Evolutionary conservation across 192 early-diverging fungal genomes (phyloP), one percentile per base, ranked within the genome.

Genomic region (Podila epigama): DNA sequence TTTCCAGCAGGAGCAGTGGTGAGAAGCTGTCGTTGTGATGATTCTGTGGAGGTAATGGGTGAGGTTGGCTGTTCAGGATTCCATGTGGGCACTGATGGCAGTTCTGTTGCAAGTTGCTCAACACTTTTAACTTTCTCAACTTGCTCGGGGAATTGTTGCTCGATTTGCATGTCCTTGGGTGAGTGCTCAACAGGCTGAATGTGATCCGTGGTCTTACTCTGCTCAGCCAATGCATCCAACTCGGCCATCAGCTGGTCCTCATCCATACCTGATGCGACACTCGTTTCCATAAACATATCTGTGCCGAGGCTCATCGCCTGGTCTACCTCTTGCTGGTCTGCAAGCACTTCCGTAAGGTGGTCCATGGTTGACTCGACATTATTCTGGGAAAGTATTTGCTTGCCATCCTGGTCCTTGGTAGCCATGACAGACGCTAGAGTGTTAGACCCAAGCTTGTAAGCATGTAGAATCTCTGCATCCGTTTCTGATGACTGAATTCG

Each of bases 401-500:
- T 28, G 32, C 73, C 73, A 31, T 77, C 32, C 18, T 63, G 25
- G 25, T 52, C 73, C 27, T 75, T 70, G 22, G 52, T 62, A 1
- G 60, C 67, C 55, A 92, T 67, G 11, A 91, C 66, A 22, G 68
- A 56, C 31, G 84, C 71, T 11, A 92, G 60, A 28, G 91, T 69
- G 58, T 81, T 69, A 9, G 89, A 82, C 1, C 91, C 91, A 11
- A 88, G 57, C 37, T 83, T 70, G 68, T 88, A 92, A 0, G 88
- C 88, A 9, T 85, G 71, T 2, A 92, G 56, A 16, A 92, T 77
- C 85, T 90, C 88, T 0, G 83, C 44, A 64, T 92, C 88, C 10
- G 83, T 84, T 52, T 90, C 88, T 10, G 89, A 87, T 8, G 71
- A 69, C 52, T 90, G 85, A 40, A 92, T 90, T 54, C 86, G 87